Evolutionary conservation across 176 grass and related monocot genomes (phyloP).

Genomic region (Ananas comosus): DNA sequence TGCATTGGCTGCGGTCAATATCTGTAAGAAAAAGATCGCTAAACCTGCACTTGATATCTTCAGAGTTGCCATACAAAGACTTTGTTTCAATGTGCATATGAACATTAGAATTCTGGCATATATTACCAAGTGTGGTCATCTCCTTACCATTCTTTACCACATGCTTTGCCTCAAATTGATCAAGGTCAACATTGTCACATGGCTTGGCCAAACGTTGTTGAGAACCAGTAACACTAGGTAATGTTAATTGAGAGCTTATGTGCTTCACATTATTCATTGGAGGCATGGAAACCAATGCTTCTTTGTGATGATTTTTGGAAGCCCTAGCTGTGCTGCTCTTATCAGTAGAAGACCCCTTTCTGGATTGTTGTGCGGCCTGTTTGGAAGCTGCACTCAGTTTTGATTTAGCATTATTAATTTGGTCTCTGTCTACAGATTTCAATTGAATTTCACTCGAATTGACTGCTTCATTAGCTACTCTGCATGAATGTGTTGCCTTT

Average conservation of each 20-base stretch:
- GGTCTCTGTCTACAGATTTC: constrained; percentile 5
- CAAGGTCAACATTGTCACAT: constrained; percentile 8
- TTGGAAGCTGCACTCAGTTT: constrained; percentile 28
- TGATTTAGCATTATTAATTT: constrained; percentile 19
- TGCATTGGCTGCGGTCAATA: constrained; percentile 16
- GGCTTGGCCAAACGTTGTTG: constrained; percentile 12
- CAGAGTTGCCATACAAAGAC: not conserved
- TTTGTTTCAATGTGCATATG: not conserved
- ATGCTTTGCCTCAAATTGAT: constrained; percentile 4
- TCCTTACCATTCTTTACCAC: constrained; percentile 5
- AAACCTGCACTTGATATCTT: not conserved
- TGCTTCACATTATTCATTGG: constrained; percentile 5
- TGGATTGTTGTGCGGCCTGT: constrained; percentile 19
- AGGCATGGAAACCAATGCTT: constrained; percentile 14
- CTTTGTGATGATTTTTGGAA: constrained; percentile 35
- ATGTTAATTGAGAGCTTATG: constrained; percentile 15
- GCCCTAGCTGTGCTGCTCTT: not conserved
- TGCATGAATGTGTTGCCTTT: constrained; percentile 11
- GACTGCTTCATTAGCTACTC: constrained; percentile 2
- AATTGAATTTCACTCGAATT: constrained; percentile 19
- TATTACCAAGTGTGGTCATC: constrained; percentile 10
- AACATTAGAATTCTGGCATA: not conserved
- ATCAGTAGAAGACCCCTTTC: constrained; percentile 17
- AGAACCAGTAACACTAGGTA: constrained; percentile 26
- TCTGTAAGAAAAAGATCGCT: constrained; percentile 21